phyloP scores from a whole-genome alignment of 139 green algal species.

The Pseudopediastrum boryanum region DNA sequence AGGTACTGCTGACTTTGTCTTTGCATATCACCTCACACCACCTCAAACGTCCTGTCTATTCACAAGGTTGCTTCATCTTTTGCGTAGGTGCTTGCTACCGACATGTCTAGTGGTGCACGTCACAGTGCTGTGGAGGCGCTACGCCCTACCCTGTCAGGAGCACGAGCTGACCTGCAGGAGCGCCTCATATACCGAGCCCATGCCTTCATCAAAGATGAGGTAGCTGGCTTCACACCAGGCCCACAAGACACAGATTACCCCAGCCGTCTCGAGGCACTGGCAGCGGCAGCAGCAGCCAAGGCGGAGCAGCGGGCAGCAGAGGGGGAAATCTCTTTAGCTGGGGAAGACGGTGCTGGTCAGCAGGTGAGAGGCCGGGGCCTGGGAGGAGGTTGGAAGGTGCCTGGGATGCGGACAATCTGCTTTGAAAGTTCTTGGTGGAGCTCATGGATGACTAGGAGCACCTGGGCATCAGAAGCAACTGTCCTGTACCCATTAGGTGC shows the following conservation, averaged over 20 bases:
- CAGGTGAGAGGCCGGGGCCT: background rate
- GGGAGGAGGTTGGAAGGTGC: background rate
- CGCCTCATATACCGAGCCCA: conserved; percentile 84
- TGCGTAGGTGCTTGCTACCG: too few relatives aligned
- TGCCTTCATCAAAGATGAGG: conserved; percentile 85
- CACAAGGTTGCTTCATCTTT: too few relatives aligned
- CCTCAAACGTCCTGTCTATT: too few relatives aligned
- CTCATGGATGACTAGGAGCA: too few relatives aligned
- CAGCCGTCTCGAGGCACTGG: conserved; percentile 60
- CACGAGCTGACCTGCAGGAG: conserved; percentile 90
- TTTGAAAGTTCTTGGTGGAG: too few relatives aligned
- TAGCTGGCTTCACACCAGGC: conserved; percentile 68
- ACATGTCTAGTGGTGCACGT: too few relatives aligned
- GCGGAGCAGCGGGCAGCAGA: background rate
- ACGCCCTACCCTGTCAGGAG: conserved; percentile 74
- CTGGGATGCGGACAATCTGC: too few relatives aligned
- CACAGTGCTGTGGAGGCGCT: conserved; percentile 78
- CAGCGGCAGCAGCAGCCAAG: conserved; percentile 25
- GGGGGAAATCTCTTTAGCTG: conserved; percentile 5
- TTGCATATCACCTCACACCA: too few relatives aligned
- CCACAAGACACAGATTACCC: conserved; percentile 88
- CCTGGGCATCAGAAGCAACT: too few relatives aligned
- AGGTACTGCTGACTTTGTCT: too few relatives aligned
- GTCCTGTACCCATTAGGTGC: too few relatives aligned
- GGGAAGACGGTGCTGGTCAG: conserved; percentile 14